Evolutionary conservation across 2,329 filamentous ascomycete genomes (phyloP).

Genomic region (Pezicula neosporulosa): DNA sequence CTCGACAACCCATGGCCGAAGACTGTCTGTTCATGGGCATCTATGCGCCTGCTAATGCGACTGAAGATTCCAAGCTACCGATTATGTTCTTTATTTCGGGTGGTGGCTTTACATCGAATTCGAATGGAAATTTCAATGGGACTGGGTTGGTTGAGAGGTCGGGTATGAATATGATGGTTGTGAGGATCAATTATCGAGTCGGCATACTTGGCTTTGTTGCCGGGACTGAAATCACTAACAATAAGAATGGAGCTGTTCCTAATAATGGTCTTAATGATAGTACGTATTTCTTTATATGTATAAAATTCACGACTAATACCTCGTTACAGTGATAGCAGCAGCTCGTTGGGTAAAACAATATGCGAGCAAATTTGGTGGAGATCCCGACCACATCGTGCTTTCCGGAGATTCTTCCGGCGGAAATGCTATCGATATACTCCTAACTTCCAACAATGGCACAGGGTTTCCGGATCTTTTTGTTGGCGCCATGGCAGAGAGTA

Average conservation of each 20-base stretch:
- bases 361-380: conserved; percentile 40
- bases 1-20: conserved; percentile 28
- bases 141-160: conserved; percentile 39
- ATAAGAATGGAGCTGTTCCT: conserved; percentile 37
- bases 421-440: conserved; percentile 33
- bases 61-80: conserved; percentile 35
- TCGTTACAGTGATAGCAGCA: conserved; percentile 34
- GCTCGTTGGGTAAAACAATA: conserved; percentile 35
- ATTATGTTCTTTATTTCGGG: conserved; percentile 48
- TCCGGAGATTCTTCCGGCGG: conserved; percentile 41
- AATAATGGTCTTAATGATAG: conserved; percentile 16
- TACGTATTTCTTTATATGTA: too few relatives aligned
- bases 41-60: conserved; percentile 36
- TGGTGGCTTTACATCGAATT: conserved; percentile 38
- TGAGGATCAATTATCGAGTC: conserved; percentile 59
- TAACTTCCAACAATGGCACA: conserved; percentile 10
- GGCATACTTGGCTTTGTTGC: conserved; percentile 59
- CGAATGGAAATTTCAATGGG: conserved; percentile 47
- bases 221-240: conserved; percentile 45
- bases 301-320: too few relatives aligned
- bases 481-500: conserved; percentile 2
- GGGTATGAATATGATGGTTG: conserved; percentile 42
- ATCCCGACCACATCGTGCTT: conserved; percentile 38
- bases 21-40: conserved; percentile 40
- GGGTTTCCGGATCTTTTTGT: conserved; percentile 5